phyloP scores from a whole-genome alignment of 306 rosid species.

The Urtica urens region DNA sequence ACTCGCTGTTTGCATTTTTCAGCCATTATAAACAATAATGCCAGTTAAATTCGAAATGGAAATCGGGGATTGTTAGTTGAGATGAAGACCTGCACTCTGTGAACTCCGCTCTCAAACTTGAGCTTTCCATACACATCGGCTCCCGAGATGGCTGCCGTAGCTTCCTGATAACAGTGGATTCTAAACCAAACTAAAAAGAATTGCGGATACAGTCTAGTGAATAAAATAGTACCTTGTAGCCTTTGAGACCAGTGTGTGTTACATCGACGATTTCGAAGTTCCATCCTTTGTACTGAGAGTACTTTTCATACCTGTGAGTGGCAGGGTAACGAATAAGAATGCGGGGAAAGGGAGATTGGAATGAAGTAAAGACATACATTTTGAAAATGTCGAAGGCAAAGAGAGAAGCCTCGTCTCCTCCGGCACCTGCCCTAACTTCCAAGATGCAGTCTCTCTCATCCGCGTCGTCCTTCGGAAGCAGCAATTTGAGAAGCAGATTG shows the following conservation, averaged over 20 bases:
- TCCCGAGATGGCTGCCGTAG: slow-evolving; percentile 80
- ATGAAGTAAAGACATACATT: slow-evolving; percentile 49
- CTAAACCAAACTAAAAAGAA: neutral
- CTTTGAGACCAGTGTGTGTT: slow-evolving; percentile 70
- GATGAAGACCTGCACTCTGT: slow-evolving; percentile 76
- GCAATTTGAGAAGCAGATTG: slow-evolving; percentile 45
- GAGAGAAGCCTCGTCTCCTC: slow-evolving; percentile 91
- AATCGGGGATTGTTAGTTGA: slow-evolving; percentile 10
- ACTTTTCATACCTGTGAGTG: slow-evolving; percentile 93
- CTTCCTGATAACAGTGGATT: slow-evolving; percentile 40
- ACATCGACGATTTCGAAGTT: slow-evolving; percentile 69
- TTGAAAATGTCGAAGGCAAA: slow-evolving; percentile 88
- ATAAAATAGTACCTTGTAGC: slow-evolving; percentile 50
- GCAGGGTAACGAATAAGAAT: too few species aligned
- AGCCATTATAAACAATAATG: too few species aligned
- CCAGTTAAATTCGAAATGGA: slow-evolving; percentile 3
- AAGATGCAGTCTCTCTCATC: slow-evolving; percentile 89
- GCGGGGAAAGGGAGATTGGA: neutral
- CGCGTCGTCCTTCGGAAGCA: slow-evolving; percentile 92
- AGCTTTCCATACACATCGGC: slow-evolving; percentile 68
- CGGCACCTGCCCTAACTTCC: slow-evolving; percentile 99
- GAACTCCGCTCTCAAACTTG: slow-evolving; percentile 93
- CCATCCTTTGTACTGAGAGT: slow-evolving; percentile 71
- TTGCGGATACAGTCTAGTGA: neutral
- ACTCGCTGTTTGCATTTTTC: slow-evolving; percentile 44